These are phyloP conservation scores for Aphanomyces invadans DNA, from an alignment of 352 stramenopile species.

Conservation along the genomic window DNA sequence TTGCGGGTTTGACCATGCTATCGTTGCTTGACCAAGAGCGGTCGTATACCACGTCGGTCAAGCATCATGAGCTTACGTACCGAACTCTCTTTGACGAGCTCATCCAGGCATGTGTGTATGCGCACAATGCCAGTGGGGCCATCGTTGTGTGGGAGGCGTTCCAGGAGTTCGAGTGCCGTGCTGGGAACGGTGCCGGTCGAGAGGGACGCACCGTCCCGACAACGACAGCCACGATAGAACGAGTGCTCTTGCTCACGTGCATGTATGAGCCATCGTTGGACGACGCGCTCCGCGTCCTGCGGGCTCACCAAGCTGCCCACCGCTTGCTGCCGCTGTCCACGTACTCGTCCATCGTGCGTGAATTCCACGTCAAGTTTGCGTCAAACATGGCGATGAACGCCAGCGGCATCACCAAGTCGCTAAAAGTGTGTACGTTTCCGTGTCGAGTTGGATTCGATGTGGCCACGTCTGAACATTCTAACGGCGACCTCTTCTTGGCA, in stretches of 20 bases:
- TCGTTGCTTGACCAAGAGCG: too few species aligned
- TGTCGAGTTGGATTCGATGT: not conserved
- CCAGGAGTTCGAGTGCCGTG: too few species aligned
- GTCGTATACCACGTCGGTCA: too few species aligned
- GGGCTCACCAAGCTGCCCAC: slow-evolving; percentile 37
- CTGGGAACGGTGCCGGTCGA: too few species aligned
- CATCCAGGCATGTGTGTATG: slow-evolving; percentile 60
- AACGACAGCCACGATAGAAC: slow-evolving; percentile 48
- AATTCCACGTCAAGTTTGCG: slow-evolving; percentile 76
- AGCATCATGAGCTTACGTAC: slow-evolving; percentile 30
- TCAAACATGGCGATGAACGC: not conserved
- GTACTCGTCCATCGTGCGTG: slow-evolving; percentile 61
- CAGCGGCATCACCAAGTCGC: not conserved
- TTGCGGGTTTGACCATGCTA: slow-evolving; percentile 47
- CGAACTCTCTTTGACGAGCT: slow-evolving; percentile 56
- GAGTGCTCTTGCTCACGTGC: slow-evolving; percentile 54
- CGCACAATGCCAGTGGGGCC: slow-evolving; percentile 44
- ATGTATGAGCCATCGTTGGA: slow-evolving; percentile 37
- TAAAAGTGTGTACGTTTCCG: slow-evolving; percentile 16
- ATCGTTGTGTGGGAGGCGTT: slow-evolving; percentile 45
- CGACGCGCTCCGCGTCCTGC: slow-evolving; percentile 36
- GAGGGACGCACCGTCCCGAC: too few species aligned
- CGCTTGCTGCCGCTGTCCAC: slow-evolving; percentile 49
- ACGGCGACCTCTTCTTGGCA: slow-evolving; percentile 19
- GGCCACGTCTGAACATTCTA: not conserved